Percentiles rank a stretch among this genome's conserved stretches.
phyloP scores from a whole-genome alignment of 805 yeast species.

The Ogataea naganishii region DNA sequence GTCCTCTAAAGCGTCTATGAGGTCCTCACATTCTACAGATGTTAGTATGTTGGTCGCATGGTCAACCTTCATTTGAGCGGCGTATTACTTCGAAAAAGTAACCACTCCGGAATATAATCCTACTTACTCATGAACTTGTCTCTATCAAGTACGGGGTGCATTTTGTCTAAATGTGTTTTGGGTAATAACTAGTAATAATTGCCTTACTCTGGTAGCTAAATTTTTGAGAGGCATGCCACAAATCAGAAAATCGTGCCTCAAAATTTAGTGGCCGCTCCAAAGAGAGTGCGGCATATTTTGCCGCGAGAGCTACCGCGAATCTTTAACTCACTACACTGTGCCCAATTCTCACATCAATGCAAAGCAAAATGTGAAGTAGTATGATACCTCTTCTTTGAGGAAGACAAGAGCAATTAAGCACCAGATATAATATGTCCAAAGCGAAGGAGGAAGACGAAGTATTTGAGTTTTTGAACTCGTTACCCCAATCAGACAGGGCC shows the following conservation, averaged over 20 bases:
- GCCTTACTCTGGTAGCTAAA: neutral
- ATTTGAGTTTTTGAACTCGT: conserved; percentile 68
- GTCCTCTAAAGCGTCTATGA: conserved; percentile 81
- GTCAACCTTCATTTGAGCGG: too few relatives aligned
- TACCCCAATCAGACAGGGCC: conserved; percentile 44
- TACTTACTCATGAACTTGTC: conserved; percentile 21
- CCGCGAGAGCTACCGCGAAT: too few relatives aligned
- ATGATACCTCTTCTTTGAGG: too few relatives aligned
- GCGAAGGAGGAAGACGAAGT: conserved; percentile 62
- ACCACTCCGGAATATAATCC: neutral
- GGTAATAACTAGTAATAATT: neutral
- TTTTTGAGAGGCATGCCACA: too few relatives aligned
- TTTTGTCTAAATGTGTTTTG: conserved; percentile 4
- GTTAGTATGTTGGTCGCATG: neutral
- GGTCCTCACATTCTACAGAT: conserved; percentile 56
- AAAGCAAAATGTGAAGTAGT: too few relatives aligned
- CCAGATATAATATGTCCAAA: neutral
- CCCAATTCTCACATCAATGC: too few relatives aligned
- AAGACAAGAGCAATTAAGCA: too few relatives aligned
- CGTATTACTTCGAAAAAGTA: too few relatives aligned
- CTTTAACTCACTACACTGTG: too few relatives aligned
- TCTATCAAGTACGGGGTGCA: conserved; percentile 25
- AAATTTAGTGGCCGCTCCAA: too few relatives aligned
- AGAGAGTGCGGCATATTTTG: too few relatives aligned
- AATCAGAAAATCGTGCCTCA: too few relatives aligned